Evolutionary conservation across 257 asterid species (phyloP), one percentile per base, ranked within the genome.

Genomic region (Solanum chiquidenum): DNA sequence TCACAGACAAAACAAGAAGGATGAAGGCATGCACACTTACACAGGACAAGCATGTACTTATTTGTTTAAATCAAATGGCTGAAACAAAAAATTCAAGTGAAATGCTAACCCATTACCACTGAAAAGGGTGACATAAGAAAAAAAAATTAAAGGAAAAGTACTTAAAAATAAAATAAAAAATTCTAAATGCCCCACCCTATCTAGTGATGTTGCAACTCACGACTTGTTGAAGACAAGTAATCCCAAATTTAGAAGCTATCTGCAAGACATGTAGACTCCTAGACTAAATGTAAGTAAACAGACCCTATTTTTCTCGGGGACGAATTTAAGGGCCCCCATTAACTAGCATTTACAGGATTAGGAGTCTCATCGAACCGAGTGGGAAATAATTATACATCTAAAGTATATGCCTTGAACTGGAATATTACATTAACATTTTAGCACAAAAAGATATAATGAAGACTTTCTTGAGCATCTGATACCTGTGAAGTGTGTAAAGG

Each of bases 401-500:
- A 74, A 74, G 3, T 35, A 74, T 20, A 74, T 21, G 82, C 49
- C 82, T 35, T 74, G 46, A 74, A 35, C 52, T 74, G 52, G 82
- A 35, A 35, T 34, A 35, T 37, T 20, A 74, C 40, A 74, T 35
- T 9, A 21, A 37, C 82, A 74, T 20, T 34, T 74, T 20, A 74
- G 49, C 49, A 74, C 29, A 74, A 74, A 35, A 74, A 74, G 82
- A 74, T 74, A 74, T 35, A 74, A 37, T 74, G 31, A 74, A 74
- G 33, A 74, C 20, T 33, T 74, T 21, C 52, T 35, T 10, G 31
- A 37, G 83, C 29, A 74, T 74, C 52, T 21, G 80, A 85, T 83
- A 95, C 99, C 99, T 97, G 91, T 97, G 99, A 90, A 97, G 99
- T 80, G 89, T 92, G 91, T 97, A 97, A 83, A 92, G 98, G 90